phyloP scores from a whole-genome alignment of 352 stramenopile genomes.

The Phytopythium oedochilum region DNA sequence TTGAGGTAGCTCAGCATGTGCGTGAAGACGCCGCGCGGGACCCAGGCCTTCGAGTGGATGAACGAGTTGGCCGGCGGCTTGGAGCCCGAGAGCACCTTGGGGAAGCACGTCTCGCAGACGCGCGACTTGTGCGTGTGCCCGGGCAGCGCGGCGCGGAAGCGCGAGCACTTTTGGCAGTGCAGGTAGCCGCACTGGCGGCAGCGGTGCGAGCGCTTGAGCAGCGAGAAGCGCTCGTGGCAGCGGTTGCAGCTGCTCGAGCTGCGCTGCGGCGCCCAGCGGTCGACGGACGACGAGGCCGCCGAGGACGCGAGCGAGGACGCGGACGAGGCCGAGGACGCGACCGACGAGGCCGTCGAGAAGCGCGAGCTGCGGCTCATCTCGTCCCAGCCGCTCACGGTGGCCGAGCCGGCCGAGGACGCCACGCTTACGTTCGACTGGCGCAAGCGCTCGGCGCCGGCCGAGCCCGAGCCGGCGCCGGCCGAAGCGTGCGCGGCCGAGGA shows the following conservation, averaged over 20 bases:
- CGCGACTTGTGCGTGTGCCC: slow-evolving; percentile 84
- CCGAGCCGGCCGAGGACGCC: slow-evolving; percentile 21
- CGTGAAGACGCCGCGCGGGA: slow-evolving; percentile 79
- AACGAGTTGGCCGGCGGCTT: slow-evolving; percentile 80
- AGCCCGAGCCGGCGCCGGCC: no score
- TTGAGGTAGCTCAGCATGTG: slow-evolving; percentile 87
- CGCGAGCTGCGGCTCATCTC: slow-evolving; percentile 48
- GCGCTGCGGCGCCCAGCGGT: slow-evolving; percentile 70
- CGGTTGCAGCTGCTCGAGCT: slow-evolving; percentile 70
- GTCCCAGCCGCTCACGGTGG: slow-evolving; percentile 25
- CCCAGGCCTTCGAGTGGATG: slow-evolving; percentile 84
- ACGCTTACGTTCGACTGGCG: slow-evolving; percentile 48
- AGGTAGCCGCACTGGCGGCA: slow-evolving; percentile 76
- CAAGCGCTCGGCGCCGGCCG: slow-evolving; percentile 19
- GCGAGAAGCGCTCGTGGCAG: slow-evolving; percentile 78
- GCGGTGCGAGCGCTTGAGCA: slow-evolving; percentile 75
- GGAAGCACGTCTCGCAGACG: slow-evolving; percentile 82
- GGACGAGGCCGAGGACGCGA: slow-evolving; percentile 29
- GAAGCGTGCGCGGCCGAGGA: no score
- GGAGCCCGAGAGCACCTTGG: slow-evolving; percentile 72
- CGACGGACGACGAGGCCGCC: slow-evolving; percentile 28
- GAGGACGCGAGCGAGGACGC: slow-evolving; percentile 21
- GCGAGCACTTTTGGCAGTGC: slow-evolving; percentile 83
- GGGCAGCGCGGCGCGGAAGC: slow-evolving; percentile 66
- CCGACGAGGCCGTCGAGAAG: slow-evolving; percentile 47